Percentiles rank a stretch among this genome's conserved stretches.
phyloP scores from a whole-genome alignment of 768 basidiomycete genomes.

The Ramaria sp. region DNA sequence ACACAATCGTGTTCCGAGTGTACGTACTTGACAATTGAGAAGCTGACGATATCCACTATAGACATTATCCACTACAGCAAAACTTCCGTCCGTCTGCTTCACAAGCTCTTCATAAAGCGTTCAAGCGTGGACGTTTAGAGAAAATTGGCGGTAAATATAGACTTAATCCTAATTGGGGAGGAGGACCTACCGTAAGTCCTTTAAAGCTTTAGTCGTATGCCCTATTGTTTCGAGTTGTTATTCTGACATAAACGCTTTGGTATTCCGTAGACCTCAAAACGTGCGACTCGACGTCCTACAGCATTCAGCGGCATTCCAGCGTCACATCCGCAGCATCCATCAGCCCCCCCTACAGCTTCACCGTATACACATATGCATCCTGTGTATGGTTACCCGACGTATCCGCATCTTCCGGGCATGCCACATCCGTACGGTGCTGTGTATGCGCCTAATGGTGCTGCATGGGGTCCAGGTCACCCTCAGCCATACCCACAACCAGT shows the following conservation, averaged over 20 bases:
- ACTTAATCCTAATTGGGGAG: conserved; percentile 69
- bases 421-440: background rate
- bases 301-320: conserved; percentile 17
- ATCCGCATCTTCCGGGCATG: conserved; percentile 7
- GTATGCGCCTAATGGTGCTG: background rate
- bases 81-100: conserved; percentile 86
- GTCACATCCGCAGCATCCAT: conserved; percentile 24
- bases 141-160: conserved; percentile 71
- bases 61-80: conserved; percentile 71
- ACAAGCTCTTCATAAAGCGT: conserved; percentile 83
- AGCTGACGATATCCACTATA: conserved; percentile 5
- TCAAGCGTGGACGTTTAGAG: conserved; percentile 67
- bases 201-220: background rate
- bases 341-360: conserved; percentile 22
- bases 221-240: background rate
- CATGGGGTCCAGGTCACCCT: background rate
- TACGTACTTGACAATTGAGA: background rate
- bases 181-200: conserved; percentile 52
- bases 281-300: conserved; percentile 60
- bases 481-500: background rate
- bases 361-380: conserved; percentile 32
- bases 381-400: conserved; percentile 14
- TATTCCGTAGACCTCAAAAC: conserved; percentile 51
- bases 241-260: background rate
- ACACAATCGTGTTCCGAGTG: background rate